Conservation (phyloP, 768 basidiomycete species). For the Mycena epipterygia region DNA sequence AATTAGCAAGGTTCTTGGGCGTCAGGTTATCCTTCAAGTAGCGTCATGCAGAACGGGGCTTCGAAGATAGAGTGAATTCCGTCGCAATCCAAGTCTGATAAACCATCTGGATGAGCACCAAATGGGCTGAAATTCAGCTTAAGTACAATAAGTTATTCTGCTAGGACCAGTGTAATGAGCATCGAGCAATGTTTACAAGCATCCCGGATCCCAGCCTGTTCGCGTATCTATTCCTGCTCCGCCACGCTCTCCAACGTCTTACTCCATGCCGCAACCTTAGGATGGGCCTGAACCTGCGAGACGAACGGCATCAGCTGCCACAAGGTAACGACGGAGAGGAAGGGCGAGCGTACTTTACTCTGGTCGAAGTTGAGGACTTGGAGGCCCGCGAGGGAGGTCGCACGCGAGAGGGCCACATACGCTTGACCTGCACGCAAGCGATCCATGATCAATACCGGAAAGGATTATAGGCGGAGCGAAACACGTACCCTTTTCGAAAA, state of each 20-base stretch:
- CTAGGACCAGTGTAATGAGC: no score
- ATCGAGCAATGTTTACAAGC: no score
- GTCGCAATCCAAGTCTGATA: no score
- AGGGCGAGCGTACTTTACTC: conserved; percentile 55
- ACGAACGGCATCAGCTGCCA: not conserved
- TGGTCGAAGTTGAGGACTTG: conserved; percentile 87
- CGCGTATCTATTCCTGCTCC: conserved; percentile 28
- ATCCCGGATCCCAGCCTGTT: no score
- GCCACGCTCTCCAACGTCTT: conserved; percentile 70
- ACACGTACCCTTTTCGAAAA: conserved; percentile 88
- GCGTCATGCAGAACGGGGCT: not conserved
- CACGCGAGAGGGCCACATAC: conserved; percentile 91
- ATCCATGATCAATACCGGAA: not conserved
- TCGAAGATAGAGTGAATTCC: no score
- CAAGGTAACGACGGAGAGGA: not conserved
- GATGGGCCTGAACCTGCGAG: conserved; percentile 71
- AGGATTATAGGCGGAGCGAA: not conserved
- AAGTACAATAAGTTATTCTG: no score
- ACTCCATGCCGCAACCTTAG: conserved; percentile 81
- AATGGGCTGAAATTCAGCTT: not conserved
- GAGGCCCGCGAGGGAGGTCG: conserved; percentile 86
- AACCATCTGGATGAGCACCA: no score
- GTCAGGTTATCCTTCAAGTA: no score
- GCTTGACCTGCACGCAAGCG: conserved; percentile 73
- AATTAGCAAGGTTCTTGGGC: no score